A percentile compares a stretch with the other conserved stretches of the same genome.
Conservation (phyloP, 2,329 filamentous ascomycete species). For the Fusarium sp. region DNA sequence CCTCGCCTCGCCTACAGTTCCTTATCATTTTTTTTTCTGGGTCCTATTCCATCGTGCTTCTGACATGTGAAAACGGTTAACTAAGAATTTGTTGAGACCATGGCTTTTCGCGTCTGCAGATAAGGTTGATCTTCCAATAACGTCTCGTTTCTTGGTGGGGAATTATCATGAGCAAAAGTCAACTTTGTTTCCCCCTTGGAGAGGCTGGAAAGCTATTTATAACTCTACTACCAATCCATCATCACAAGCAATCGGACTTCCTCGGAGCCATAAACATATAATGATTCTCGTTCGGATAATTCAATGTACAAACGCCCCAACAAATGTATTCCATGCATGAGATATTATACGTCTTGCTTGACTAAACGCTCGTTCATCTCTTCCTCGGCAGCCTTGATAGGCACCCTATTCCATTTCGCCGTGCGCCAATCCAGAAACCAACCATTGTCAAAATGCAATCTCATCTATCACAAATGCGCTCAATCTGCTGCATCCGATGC, state of each 20-base stretch:
- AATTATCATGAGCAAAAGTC: conserved; percentile 2
- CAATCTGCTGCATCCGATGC: conserved; percentile 35
- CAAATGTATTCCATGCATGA: conserved; percentile 15
- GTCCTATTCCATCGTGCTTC: conserved; percentile 5
- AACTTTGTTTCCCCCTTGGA: conserved; percentile 5
- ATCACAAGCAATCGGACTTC: neutral
- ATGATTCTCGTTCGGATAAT: neutral
- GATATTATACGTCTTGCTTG: neutral
- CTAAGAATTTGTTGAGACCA: conserved; percentile 36
- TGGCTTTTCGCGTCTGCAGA: neutral
- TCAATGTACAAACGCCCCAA: neutral
- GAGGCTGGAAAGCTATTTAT: neutral
- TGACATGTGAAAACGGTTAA: conserved; percentile 43
- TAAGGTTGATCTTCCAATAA: conserved; percentile 39
- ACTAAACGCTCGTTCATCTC: conserved; percentile 2
- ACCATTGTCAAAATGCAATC: conserved; percentile 9
- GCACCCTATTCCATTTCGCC: conserved; percentile 28
- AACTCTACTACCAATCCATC: neutral
- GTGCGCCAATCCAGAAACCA: conserved; percentile 37
- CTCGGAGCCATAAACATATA: neutral
- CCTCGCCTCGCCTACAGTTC: conserved; percentile 9
- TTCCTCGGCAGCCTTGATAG: neutral
- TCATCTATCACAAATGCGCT: conserved; percentile 33
- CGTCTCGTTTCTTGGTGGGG: conserved; percentile 15
- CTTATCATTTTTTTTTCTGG: conserved; percentile 17